Percentiles rank a stretch among this genome's conserved stretches.
phyloP scores from a whole-genome alignment of 2,329 filamentous ascomycete species.

The Colletotrichum tabaci region DNA sequence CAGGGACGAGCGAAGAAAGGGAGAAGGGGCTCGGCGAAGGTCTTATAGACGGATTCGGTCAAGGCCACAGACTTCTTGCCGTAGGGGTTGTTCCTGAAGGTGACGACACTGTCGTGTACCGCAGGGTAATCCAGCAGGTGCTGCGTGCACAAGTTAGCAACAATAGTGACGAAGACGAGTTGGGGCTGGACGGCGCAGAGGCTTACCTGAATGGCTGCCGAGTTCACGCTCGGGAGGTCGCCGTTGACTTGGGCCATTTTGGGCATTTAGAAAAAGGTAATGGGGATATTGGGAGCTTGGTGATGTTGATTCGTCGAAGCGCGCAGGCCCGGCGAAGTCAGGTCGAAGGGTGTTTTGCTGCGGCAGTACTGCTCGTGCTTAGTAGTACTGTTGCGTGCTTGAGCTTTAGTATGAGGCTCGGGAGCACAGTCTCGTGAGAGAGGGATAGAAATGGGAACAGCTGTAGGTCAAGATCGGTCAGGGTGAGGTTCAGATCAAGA shows the following conservation, averaged over 20 bases:
- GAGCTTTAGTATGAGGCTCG: background rate
- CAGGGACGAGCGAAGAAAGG: slow-evolving; percentile 86
- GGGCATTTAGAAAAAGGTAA: slow-evolving; percentile 33
- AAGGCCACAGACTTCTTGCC: slow-evolving; percentile 87
- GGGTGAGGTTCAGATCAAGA: background rate
- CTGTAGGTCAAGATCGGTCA: background rate
- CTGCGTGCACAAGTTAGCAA: slow-evolving; percentile 59
- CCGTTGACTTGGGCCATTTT: slow-evolving; percentile 67
- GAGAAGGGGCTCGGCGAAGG: slow-evolving; percentile 82
- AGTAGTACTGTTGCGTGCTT: background rate
- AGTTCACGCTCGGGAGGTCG: slow-evolving; percentile 61
- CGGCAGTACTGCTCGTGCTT: slow-evolving; percentile 6
- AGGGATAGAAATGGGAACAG: background rate
- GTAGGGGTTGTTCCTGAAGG: slow-evolving; percentile 85
- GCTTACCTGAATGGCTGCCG: slow-evolving; percentile 66
- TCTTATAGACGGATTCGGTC: slow-evolving; percentile 81
- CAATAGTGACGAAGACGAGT: background rate
- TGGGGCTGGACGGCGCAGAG: background rate
- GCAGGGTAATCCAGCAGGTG: slow-evolving; percentile 89
- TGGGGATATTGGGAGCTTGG: background rate
- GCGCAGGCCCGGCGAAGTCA: slow-evolving; percentile 2
- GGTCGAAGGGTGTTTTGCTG: slow-evolving; percentile 3
- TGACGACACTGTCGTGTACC: slow-evolving; percentile 82
- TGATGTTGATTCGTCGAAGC: slow-evolving; percentile 9
- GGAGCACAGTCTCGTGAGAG: background rate